Evolutionary conservation across 768 basidiomycete species (phyloP), one percentile per base, ranked within the genome.

Genomic region (Phylloporus scabripes): DNA sequence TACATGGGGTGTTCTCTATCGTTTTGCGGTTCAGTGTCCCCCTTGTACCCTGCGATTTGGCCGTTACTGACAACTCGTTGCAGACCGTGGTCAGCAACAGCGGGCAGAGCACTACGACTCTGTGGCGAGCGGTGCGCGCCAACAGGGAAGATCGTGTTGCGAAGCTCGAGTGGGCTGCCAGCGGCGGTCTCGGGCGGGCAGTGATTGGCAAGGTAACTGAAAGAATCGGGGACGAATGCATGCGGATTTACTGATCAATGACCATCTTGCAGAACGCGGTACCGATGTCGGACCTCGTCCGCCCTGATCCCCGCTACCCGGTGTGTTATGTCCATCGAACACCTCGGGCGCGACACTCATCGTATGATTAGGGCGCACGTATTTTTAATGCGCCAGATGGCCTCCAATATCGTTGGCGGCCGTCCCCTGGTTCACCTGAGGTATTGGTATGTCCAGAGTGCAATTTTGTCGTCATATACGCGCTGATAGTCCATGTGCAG

Each of bases 131-230:
- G n/a, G 83, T 87, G 60, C 85, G 88, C 44, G 76, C 85, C 50
- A 87, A 85, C 72, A 88, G 85, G 64, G 88, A 91, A 71, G 89
- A 92, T 66, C 83, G 87, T 39, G 83, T 91, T 61, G 89, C 89
- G 55, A 89, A 83, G 71, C 79, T 92, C 46, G 90, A 92, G 68
- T 92, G 89, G 89, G 79, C 85, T 48, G 72, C 83, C 42, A 88
- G 80, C 56, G 89, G 88, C 52, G 83, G 85, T 49, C 82, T 92
- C 44, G 89, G 89, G 52, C 87, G 89, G 60, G 83, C 88, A 59
- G 75, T 86, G 52, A 87, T 92, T 61, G 89, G 90, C 61, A 91
- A 90, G 77, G 88, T 87, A 55, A 48, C 62, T 64, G 58, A 46
- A 49, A 50, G 46, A 24, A 54, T 45, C 44, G 39, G 54, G 42